Evolutionary conservation across 768 basidiomycete genomes (phyloP), one percentile per base, ranked within the genome.

Genomic region (Auricularia heimuer): DNA sequence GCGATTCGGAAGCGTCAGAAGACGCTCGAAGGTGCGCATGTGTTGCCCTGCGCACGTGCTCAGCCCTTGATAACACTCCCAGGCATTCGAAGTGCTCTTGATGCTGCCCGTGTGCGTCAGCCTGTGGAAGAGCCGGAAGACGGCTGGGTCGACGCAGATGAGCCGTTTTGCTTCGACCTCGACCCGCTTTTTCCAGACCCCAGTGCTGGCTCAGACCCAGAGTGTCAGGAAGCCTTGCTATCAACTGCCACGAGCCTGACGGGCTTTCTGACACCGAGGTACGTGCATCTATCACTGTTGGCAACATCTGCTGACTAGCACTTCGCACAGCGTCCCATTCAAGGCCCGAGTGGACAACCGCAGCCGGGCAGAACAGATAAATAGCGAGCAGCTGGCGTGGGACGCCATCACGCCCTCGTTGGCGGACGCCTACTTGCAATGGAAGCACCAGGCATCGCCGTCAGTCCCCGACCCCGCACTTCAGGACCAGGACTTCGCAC

Each of bases 361-460:
- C 4, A 18, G 11, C 11, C 47, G 47, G 4, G 47, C 47, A 4
- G 10, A 51, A 21, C 47, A 51, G 16, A 8, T 51, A 4, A 8
- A 51, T 4, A 18, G 4, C 16, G 11, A 51, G 47, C 11, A 51
- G 47, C 11, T 4, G 10, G 47, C 47, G 16, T 51, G 47, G 65
- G 86, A 88, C 67, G 86, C 86, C 64, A 76, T 74, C 65, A 81
- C 82, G 64, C 82, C 82, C 7, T 89, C 91, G 69, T 80, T 90
- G 56, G 83, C 90, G 3, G 88, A 90, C 73, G 88, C 90, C 10
- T 90, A 90, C 72, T 16, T 51, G 4, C 11, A 8, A 6, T 51
- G 47, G 47, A 51, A 51, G 21, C 47, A 51, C 21, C 16, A 16
- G 24, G 37, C 37, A 7, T 39, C 37, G 42, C 42, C 10, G 10